Percentiles rank a stretch among this genome's conserved stretches.
Evolutionary conservation across 2,329 filamentous ascomycete genomes (phyloP).

Genomic region (Didymella arachidicola): DNA sequence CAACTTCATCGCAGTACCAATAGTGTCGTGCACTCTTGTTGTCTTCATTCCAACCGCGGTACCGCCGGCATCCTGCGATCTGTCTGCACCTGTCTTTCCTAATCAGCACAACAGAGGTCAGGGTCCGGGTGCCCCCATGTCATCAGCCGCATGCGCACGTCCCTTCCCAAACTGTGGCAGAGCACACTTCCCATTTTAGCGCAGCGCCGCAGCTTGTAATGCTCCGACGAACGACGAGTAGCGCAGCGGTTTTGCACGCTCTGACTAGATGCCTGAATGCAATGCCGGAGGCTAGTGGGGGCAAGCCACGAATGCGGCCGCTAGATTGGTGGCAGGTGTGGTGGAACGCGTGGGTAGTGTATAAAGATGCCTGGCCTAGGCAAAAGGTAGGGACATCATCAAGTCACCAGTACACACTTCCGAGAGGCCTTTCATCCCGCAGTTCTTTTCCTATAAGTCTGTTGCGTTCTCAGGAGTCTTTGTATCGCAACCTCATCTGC

Average conservation of each 20-base stretch:
- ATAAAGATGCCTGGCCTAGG: slow-evolving; percentile 25
- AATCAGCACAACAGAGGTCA: slow-evolving; percentile 9
- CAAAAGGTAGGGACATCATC: slow-evolving; percentile 11
- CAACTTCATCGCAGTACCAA: slow-evolving; percentile 7
- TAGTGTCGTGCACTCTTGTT: not conserved
- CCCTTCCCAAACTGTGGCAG: slow-evolving; percentile 6
- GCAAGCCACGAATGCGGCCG: slow-evolving; percentile 19
- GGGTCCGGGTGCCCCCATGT: slow-evolving; percentile 8
- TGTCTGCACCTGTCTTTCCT: slow-evolving; percentile 11
- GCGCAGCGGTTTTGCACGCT: slow-evolving; percentile 14
- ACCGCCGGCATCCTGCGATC: slow-evolving; percentile 1
- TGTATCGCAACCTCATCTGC: slow-evolving; percentile 7
- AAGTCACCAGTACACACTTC: slow-evolving; percentile 17
- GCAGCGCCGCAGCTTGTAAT: slow-evolving; percentile 19
- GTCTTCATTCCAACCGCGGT: slow-evolving; percentile 6
- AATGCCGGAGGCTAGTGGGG: slow-evolving; percentile 16
- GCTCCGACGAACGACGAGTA: slow-evolving; percentile 17
- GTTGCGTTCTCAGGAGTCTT: slow-evolving; percentile 5
- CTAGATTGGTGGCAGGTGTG: slow-evolving; percentile 14
- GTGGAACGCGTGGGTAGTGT: slow-evolving; percentile 17
- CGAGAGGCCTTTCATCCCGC: slow-evolving; percentile 17
- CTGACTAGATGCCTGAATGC: slow-evolving; percentile 19
- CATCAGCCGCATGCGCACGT: slow-evolving; percentile 21
- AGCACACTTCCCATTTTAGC: slow-evolving; percentile 16
- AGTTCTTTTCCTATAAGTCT: slow-evolving; percentile 14